Conservation (phyloP, 306 rosid species). For the Citrullus amarus region DNA sequence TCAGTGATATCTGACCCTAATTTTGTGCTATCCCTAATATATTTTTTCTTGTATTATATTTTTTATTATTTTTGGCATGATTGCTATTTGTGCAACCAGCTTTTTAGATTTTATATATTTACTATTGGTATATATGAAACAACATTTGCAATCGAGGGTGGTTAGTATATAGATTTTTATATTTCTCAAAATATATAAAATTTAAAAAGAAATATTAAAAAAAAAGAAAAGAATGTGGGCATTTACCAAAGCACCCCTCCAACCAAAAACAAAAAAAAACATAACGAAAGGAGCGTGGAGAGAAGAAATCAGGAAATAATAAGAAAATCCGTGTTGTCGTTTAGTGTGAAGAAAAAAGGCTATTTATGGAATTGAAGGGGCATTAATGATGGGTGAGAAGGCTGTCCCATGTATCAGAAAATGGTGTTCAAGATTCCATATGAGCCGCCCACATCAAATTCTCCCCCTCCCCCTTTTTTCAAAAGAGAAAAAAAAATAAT, state of each 20-base stretch:
- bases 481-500: neutral
- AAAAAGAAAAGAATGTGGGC: neutral
- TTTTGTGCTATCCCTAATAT: no score
- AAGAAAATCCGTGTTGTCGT: neutral
- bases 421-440: slow-evolving; percentile 2
- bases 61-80: no score
- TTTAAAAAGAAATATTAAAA: no score
- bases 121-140: no score
- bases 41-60: no score
- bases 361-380: slow-evolving; percentile 4
- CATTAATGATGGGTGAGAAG: neutral
- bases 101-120: no score
- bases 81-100: no score
- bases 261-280: neutral
- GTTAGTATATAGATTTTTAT: neutral
- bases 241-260: neutral
- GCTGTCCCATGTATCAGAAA: neutral
- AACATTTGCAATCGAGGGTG: no score
- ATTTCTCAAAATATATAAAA: no score
- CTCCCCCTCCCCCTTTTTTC: neutral
- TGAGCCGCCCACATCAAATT: slow-evolving; percentile 11
- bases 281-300: neutral
- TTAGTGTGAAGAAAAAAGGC: neutral
- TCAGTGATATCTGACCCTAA: no score
- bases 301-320: neutral